Base-by-base conservation (phyloP, 2,329 filamentous ascomycete genomes). In the Dactylonectria macrodidyma region DNA sequence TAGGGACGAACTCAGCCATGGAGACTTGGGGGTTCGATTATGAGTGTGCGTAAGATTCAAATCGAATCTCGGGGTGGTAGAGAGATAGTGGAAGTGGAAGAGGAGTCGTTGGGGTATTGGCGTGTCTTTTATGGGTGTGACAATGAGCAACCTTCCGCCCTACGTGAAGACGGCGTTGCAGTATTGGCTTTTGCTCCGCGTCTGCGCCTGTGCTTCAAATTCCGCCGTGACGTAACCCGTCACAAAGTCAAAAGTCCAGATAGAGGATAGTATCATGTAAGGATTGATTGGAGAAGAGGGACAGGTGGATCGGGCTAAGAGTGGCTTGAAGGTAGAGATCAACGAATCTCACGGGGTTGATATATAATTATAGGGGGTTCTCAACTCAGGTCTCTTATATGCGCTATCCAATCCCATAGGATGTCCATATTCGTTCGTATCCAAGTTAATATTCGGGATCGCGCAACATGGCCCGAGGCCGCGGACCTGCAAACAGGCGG, bases 1-100 rank as follows among this genome's bases (percentile, higher is more conserved):
- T 91, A 3, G 86, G 83, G 14, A 81, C 77, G 36, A 71, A 67
- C 57, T 80, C 78, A 34, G 79, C 74, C 81, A 81, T 82, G 57
- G 47, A 68, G 59, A 62, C 46, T 38, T 48, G 9, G n/a, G 44
- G 46, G 19, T 14, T 54, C 30, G 24, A 7, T 19, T 34, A 7
- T 54, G 30, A 11, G 9, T 33, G 8, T 14, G 33, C 34, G n/a
- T 36, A 11, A 48, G 19, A 34, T 30, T 34, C 47, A 47, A 36
- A 30, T 19, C 10, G 26, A 5, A 41, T 4, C 34, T 48, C 19
- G 33, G 26, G 24, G 51, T 41, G 48, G 48, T 30, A 10, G 34
- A 26, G 34, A 16, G 24, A 22, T 10, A 44, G 52, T 26, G 22
- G 34, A 36, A 36, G 30, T 14, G 12, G 30, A 33, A n/a, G 3